phyloP scores from a whole-genome alignment of 2,329 filamentous ascomycete species.

The Chalara sp. region DNA sequence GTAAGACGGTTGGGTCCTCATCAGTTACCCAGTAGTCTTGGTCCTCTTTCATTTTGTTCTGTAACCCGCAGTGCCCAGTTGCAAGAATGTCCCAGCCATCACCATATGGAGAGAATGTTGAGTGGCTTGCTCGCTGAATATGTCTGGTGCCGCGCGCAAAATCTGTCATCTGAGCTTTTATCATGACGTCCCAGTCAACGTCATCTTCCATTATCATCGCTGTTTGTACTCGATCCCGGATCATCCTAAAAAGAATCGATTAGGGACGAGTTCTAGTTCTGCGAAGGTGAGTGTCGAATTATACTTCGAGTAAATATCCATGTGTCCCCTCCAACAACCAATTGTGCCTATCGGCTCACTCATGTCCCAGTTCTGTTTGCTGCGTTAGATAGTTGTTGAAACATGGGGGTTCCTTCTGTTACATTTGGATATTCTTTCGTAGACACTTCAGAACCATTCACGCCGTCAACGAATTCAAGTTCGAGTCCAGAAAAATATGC shows the following conservation, averaged over 20 bases:
- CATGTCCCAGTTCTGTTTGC: no score
- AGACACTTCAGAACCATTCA: constrained; percentile 31
- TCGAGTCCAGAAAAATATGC: constrained; percentile 35
- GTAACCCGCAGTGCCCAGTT: constrained; percentile 30
- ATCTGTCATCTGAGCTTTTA: constrained; percentile 27
- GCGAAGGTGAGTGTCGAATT: no score
- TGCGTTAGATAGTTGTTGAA: no score
- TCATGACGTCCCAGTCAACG: constrained; percentile 35
- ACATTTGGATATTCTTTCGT: constrained; percentile 33
- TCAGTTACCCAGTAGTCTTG: no score
- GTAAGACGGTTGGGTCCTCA: no score
- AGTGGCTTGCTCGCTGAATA: background rate
- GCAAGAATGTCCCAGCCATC: constrained; percentile 32
- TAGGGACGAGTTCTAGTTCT: no score
- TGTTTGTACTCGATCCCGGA: constrained; percentile 27
- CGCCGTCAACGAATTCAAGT: constrained; percentile 37
- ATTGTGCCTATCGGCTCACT: constrained; percentile 19
- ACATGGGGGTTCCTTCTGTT: no score
- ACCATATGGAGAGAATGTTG: constrained; percentile 21
- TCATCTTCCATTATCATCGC: constrained; percentile 37
- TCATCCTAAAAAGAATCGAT: constrained; percentile 16
- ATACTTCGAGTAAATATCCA: constrained; percentile 20
- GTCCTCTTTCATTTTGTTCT: no score
- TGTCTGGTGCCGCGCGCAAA: constrained; percentile 16
- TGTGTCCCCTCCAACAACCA: constrained; percentile 35